A percentile compares a stretch with the other conserved stretches of the same genome.
These are phyloP conservation scores for Wickerhamomyces tratensis DNA, from an alignment of 805 yeast species.

Conservation along the genomic window DNA sequence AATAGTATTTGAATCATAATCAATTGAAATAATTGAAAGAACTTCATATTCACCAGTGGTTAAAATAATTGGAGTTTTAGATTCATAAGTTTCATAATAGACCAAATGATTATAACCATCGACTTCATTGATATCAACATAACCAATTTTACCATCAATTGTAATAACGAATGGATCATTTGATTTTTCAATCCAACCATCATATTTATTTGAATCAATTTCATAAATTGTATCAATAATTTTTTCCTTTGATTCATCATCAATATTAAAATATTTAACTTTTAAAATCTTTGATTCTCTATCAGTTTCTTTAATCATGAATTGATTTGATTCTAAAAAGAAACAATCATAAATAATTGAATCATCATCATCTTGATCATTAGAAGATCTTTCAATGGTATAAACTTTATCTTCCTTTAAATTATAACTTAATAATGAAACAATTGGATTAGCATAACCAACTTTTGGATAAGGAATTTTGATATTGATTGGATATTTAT, in stretches of 20 bases:
- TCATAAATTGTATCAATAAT: slow-evolving; percentile 32
- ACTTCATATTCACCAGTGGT: slow-evolving; percentile 89
- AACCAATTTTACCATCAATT: slow-evolving; percentile 38
- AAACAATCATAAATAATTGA: slow-evolving; percentile 54
- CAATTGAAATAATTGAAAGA: slow-evolving; percentile 53
- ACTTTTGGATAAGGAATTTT: slow-evolving; percentile 75
- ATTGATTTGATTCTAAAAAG: slow-evolving; percentile 46
- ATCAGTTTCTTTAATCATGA: slow-evolving; percentile 51
- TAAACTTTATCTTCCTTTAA: slow-evolving; percentile 19
- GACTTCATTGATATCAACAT: slow-evolving; percentile 67
- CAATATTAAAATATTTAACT: slow-evolving; percentile 34
- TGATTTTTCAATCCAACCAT: slow-evolving; percentile 72
- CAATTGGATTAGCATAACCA: slow-evolving; percentile 67
- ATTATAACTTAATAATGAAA: slow-evolving; percentile 39
- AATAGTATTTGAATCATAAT: slow-evolving; percentile 35
- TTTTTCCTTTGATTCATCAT: slow-evolving; percentile 4
- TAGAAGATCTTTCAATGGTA: slow-evolving; percentile 18
- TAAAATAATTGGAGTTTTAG: slow-evolving; percentile 43
- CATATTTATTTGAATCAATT: slow-evolving; percentile 35
- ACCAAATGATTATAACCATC: slow-evolving; percentile 70
- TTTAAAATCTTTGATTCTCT: slow-evolving; percentile 58
- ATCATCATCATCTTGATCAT: slow-evolving; percentile 31
- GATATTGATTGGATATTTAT: slow-evolving; percentile 49
- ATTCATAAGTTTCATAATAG: slow-evolving; percentile 60
- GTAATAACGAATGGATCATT: slow-evolving; percentile 42